Conservation (phyloP, 768 basidiomycete genomes). For the Mycena floridula region DNA sequence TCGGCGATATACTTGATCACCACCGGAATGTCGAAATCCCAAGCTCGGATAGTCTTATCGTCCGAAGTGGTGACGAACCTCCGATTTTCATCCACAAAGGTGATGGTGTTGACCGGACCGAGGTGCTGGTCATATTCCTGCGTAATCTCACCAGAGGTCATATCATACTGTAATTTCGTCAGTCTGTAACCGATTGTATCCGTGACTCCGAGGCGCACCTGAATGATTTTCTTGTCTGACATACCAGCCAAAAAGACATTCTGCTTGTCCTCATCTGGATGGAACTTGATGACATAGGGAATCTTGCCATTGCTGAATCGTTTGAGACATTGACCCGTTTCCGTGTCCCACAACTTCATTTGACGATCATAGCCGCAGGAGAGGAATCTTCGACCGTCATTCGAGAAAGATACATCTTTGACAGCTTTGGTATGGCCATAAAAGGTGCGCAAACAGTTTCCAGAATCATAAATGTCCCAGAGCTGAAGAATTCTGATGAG, state of each 20-base stretch:
- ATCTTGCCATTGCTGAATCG: constrained; percentile 98
- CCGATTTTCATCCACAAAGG: constrained; percentile 97
- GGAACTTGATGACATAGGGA: constrained; percentile 91
- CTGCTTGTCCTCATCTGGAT: constrained; percentile 95
- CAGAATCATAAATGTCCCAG: constrained; percentile 97
- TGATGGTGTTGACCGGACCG: constrained; percentile 97
- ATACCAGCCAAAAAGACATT: constrained; percentile 96
- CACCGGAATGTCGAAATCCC: constrained; percentile 99
- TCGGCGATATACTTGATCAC: constrained; percentile 99
- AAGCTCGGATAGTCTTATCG: constrained; percentile 97
- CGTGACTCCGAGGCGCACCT: constrained; percentile 44
- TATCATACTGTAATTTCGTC: constrained; percentile 74
- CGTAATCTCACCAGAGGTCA: constrained; percentile 88
- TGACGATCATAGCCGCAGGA: constrained; percentile 94
- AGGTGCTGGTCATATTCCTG: constrained; percentile 99
- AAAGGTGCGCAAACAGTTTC: constrained; percentile 95
- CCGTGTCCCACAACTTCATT: constrained; percentile 99
- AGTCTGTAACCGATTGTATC: constrained; percentile 3
- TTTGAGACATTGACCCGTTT: constrained; percentile 95
- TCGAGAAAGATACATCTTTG: constrained; percentile 94
- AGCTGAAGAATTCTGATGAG: constrained; percentile 50
- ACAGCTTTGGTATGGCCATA: constrained; percentile 96
- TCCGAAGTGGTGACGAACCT: constrained; percentile 98
- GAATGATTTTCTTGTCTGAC: constrained; percentile 99
- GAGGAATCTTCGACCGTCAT: constrained; percentile 84